These are phyloP conservation scores for Casuarina cunninghamiana DNA, from an alignment of 306 rosid genomes.

Conservation along the genomic window DNA sequence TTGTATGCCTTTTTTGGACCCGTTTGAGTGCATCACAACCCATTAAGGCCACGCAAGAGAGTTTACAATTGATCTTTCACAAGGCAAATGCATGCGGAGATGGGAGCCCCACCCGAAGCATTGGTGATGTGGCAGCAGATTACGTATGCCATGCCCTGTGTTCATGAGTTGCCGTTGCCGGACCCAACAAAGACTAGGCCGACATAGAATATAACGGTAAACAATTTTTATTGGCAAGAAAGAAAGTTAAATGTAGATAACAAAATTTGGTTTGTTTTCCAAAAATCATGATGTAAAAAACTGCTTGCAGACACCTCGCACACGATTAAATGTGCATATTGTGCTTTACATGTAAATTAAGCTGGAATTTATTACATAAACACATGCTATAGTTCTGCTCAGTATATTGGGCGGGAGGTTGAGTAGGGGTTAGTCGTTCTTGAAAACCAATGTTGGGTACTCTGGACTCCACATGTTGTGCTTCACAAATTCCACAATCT, in stretches of 20 bases:
- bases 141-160: too few relatives aligned
- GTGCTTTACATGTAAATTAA: slow-evolving; percentile 1
- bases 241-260: background rate
- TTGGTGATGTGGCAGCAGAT: too few relatives aligned
- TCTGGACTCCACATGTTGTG: slow-evolving; percentile 93
- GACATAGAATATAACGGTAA: background rate
- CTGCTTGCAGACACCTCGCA: too few relatives aligned
- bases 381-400: background rate
- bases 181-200: background rate
- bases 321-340: background rate
- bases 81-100: too few relatives aligned
- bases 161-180: background rate
- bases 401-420: background rate
- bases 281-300: too few relatives aligned
- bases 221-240: too few relatives aligned
- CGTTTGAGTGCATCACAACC: too few relatives aligned
- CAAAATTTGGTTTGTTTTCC: background rate
- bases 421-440: slow-evolving; percentile 44
- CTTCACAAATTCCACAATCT: slow-evolving; percentile 58
- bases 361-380: background rate
- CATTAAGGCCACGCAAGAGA: too few relatives aligned
- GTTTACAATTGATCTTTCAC: too few relatives aligned
- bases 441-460: slow-evolving; percentile 78
- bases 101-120: too few relatives aligned
- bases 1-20: too few relatives aligned